Evolutionary conservation across 257 asterid species (phyloP).

Genomic region (Fraxinus quadrangulata): DNA sequence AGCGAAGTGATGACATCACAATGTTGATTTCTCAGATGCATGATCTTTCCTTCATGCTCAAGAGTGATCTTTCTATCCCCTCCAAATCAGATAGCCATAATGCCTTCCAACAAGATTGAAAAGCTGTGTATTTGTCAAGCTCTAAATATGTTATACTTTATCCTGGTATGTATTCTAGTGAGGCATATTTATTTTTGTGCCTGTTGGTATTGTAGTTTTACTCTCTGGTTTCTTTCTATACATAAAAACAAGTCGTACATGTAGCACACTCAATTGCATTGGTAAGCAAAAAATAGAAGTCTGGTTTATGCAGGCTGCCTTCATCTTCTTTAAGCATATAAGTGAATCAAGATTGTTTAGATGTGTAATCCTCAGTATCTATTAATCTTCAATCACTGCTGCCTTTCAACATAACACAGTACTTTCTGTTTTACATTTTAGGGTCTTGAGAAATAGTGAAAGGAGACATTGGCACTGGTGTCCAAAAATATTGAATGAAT

Average conservation of each 20-base stretch:
- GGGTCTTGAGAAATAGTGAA: too few species aligned
- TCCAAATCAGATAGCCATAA: slow-evolving; percentile 25
- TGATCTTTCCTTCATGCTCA: slow-evolving; percentile 58
- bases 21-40: slow-evolving; percentile 43
- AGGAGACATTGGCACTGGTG: too few species aligned
- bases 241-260: not conserved
- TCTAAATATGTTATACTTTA: not conserved
- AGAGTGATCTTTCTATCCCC: slow-evolving; percentile 38
- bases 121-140: not conserved
- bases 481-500: too few species aligned
- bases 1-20: slow-evolving; percentile 27
- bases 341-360: not conserved
- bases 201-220: not conserved
- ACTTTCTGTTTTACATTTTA: not conserved
- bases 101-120: not conserved
- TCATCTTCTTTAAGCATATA: not conserved
- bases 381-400: not conserved
- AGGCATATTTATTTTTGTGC: not conserved
- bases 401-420: not conserved
- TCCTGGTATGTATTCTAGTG: not conserved
- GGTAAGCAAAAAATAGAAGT: not conserved
- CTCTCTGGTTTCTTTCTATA: not conserved
- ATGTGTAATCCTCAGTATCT: too few species aligned
- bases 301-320: not conserved
- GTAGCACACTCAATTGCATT: not conserved